phyloP scores from a whole-genome alignment of 2,329 filamentous ascomycete species.

The Fusarium sp. region DNA sequence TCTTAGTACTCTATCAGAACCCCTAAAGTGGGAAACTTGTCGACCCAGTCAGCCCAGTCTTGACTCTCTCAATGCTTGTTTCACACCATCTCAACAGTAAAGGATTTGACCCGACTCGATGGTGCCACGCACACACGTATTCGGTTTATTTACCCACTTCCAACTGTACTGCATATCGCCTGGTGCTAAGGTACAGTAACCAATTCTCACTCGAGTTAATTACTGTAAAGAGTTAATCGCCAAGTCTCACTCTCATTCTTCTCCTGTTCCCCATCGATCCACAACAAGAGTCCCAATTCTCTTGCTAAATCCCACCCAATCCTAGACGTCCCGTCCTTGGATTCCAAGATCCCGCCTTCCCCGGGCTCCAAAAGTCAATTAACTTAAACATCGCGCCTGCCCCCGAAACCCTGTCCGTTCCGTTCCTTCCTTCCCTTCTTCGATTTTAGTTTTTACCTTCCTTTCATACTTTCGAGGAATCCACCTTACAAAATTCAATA shows the following conservation, averaged over 20 bases:
- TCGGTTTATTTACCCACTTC: conserved; percentile 27
- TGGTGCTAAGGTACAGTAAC: background rate
- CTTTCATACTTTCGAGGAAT: conserved; percentile 2
- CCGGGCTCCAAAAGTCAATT: conserved; percentile 40
- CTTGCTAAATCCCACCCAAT: conserved; percentile 1
- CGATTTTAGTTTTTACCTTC: conserved; percentile 18
- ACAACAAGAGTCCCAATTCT: conserved; percentile 14
- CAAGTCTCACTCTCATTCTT: conserved; percentile 20
- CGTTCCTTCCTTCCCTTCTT: conserved; percentile 8
- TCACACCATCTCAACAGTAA: conserved; percentile 30
- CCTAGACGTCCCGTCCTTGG: conserved; percentile 19
- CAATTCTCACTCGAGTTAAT: conserved; percentile 13
- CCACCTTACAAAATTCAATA: background rate
- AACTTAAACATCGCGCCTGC: conserved; percentile 35
- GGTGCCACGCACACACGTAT: conserved; percentile 33
- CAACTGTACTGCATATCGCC: background rate
- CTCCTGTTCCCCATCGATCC: conserved; percentile 17
- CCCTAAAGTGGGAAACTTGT: background rate
- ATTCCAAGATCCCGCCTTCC: conserved; percentile 31
- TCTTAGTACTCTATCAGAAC: background rate
- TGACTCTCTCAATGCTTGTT: conserved; percentile 19
- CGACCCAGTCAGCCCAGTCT: conserved; percentile 24
- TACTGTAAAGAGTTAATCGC: conserved; percentile 22
- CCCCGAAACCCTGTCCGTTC: conserved; percentile 18
- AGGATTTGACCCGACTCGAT: conserved; percentile 35